Evolutionary conservation across 2,329 filamentous ascomycete genomes (phyloP).

Genomic region (Aspergillus sp.): DNA sequence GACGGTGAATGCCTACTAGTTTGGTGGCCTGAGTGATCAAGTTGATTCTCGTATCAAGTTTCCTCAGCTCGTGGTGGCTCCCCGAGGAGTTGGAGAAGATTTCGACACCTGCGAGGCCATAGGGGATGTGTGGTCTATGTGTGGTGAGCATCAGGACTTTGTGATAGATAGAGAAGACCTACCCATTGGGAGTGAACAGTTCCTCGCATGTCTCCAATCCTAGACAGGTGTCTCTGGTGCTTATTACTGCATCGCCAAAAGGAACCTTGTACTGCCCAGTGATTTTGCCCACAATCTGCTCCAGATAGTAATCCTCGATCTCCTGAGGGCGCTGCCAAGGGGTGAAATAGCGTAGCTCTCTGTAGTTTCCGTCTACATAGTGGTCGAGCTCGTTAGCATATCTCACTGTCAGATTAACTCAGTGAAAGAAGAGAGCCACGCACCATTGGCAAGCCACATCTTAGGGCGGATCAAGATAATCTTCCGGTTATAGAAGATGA

Average conservation of each 20-base stretch:
- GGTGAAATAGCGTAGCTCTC: conserved; percentile 63
- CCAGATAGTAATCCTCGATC: conserved; percentile 65
- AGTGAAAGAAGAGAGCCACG: too few relatives aligned
- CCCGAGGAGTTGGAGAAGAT: conserved; percentile 70
- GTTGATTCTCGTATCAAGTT: conserved; percentile 62
- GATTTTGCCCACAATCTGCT: conserved; percentile 58
- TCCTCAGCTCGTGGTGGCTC: conserved; percentile 66
- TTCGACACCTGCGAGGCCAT: conserved; percentile 66
- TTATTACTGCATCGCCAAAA: conserved; percentile 68
- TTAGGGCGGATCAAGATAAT: conserved; percentile 73
- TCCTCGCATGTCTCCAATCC: conserved; percentile 69
- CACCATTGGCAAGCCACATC: conserved; percentile 64
- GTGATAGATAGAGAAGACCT: conserved; percentile 10
- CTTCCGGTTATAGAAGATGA: conserved; percentile 64
- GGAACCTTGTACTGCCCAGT: conserved; percentile 57
- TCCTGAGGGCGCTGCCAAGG: conserved; percentile 59
- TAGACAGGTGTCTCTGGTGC: conserved; percentile 61
- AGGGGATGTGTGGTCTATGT: conserved; percentile 54
- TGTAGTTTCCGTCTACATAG: conserved; percentile 58
- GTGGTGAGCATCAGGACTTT: conserved; percentile 16
- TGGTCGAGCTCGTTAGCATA: background rate
- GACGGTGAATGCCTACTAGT: conserved; percentile 15
- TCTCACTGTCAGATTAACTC: background rate
- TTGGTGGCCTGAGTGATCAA: conserved; percentile 66
- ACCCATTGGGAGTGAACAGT: conserved; percentile 57